Conservation (phyloP, 2,329 filamentous ascomycete genomes). For the Stemphylium vesicarium region DNA sequence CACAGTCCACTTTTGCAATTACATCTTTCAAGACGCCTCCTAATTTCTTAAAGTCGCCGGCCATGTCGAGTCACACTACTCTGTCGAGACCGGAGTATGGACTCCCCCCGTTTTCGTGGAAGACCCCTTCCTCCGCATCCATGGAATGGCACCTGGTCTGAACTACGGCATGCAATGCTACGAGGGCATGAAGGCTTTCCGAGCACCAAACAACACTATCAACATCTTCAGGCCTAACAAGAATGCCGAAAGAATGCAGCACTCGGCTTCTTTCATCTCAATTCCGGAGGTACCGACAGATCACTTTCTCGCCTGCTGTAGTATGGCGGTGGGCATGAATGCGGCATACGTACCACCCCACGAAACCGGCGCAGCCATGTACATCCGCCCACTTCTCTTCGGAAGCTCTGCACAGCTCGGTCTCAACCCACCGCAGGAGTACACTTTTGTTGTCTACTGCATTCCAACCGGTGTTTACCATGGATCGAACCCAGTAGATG, state of each 20-base stretch:
- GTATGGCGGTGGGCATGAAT: conserved; percentile 84
- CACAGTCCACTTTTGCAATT: neutral
- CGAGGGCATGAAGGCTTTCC: conserved; percentile 98
- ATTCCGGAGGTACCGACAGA: conserved; percentile 80
- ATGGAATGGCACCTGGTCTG: conserved; percentile 92
- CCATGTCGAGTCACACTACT: conserved; percentile 89
- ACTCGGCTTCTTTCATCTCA: conserved; percentile 82
- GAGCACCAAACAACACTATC: conserved; percentile 74
- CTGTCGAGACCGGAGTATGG: conserved; percentile 76
- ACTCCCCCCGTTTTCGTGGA: conserved; percentile 76
- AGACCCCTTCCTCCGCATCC: conserved; percentile 84
- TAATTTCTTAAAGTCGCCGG: conserved; percentile 73
- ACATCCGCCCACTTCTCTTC: conserved; percentile 87
- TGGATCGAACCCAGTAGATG: conserved; percentile 84
- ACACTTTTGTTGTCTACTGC: conserved; percentile 88
- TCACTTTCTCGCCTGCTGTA: conserved; percentile 76
- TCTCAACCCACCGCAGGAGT: conserved; percentile 86
- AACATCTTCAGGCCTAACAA: conserved; percentile 85
- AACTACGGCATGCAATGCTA: conserved; percentile 98
- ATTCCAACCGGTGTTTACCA: conserved; percentile 95
- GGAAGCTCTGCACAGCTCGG: conserved; percentile 87
- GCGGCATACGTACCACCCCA: conserved; percentile 91
- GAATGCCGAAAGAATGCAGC: conserved; percentile 84
- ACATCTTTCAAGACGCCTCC: neutral
- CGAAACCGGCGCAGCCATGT: conserved; percentile 87